Base-by-base conservation (phyloP, 202 grass and related monocot genomes). In the Schoenoplectus triqueter region DNA sequence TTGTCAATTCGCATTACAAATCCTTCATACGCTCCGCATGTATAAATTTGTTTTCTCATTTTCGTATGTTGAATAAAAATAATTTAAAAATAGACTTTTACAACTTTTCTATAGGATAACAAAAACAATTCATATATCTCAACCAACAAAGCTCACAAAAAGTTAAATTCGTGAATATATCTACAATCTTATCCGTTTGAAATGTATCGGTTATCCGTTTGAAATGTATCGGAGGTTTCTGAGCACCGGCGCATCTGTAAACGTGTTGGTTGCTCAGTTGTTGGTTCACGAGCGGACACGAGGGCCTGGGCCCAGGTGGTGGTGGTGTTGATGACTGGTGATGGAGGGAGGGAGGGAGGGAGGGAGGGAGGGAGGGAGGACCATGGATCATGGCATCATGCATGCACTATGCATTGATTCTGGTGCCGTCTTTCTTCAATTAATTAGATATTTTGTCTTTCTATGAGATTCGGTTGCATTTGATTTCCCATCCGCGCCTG, bases 221-320 rank as follows among this genome's bases (percentile, higher is more conserved):
- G 2, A 65, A 65, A 22, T 22, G 18, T 22, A 22, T 22, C 63
- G n/a, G 20, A 8, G 63, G 63, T 9, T 64, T 64, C 19, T 64
- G 19, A 47, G 45, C 6, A 22, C 62, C 62, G 19, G 19, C 62
- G n/a, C 62, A 64, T 7, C 6, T 9, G 62, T 3, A 64, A 18
- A 64, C 62, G 62, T 64, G 62, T 64, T 8, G 62, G 19, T 64
- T n/a, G 62, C 31, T 31, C 31, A 31, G 31, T 31, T 31, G 31
- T 64, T 22, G 62, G 62, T 64, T 64, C 62, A 22, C 62, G 18
- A 21, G 62, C 62, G 62, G 62, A 64, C 62, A 22, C 62, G 62
- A 31, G 18, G 62, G 19, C 62, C 6, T 20, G 7, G 62, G 7
- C 18, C 62, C 62, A 21, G 7, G 2, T 6, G 62, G 40, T 72